Evolutionary conservation across 2,329 filamentous ascomycete species (phyloP).

Genomic region (Neobulgaria alba): DNA sequence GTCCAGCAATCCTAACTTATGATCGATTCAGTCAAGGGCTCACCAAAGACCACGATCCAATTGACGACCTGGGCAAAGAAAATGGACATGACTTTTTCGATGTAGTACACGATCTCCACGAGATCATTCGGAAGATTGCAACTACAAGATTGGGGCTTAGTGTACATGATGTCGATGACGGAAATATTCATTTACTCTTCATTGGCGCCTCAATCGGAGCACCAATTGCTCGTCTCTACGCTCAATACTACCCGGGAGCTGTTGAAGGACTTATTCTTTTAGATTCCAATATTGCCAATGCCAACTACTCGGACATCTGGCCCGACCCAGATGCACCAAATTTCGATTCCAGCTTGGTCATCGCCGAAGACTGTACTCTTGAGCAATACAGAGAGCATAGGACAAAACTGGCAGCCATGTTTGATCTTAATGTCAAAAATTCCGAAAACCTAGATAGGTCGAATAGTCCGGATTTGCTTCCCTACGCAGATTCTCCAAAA

Average conservation of each 20-base stretch:
- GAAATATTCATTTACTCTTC: constrained; percentile 20
- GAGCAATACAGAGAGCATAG: constrained; percentile 26
- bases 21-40: constrained; percentile 26
- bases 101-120: constrained; percentile 25
- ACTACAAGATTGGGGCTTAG: constrained; percentile 9
- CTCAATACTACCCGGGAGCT: constrained; percentile 21
- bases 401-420: constrained; percentile 22
- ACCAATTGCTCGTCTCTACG: constrained; percentile 27
- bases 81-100: constrained; percentile 25
- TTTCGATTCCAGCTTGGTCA: constrained; percentile 17
- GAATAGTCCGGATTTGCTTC: constrained; percentile 21
- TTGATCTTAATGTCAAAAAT: constrained; percentile 26
- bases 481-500: constrained; percentile 23
- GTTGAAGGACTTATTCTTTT: constrained; percentile 27
- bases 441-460: constrained; percentile 25
- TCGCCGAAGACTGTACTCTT: constrained; percentile 19
- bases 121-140: constrained; percentile 21
- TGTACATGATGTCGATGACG: constrained; percentile 3
- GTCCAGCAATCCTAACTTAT: constrained; percentile 28
- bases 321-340: constrained; percentile 23
- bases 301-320: constrained; percentile 24
- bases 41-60: constrained; percentile 19
- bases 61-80: constrained; percentile 19
- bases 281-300: constrained; percentile 29
- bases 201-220: constrained; percentile 28